Conservation (phyloP, 495 filamentous ascomycete species). For the Immersiella caudata region DNA sequence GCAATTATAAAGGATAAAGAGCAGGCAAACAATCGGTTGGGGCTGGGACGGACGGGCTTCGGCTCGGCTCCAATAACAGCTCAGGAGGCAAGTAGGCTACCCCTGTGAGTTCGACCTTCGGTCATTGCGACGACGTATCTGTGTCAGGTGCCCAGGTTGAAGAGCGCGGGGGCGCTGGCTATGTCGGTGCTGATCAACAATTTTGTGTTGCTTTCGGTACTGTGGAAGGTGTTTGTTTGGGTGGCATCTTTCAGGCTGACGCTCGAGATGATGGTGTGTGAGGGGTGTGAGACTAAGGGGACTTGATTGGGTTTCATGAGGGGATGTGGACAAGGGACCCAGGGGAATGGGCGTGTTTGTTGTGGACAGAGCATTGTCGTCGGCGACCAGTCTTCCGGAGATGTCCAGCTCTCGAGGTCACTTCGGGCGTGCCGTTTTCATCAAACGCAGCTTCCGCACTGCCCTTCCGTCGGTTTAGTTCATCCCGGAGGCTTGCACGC, state of each 20-base stretch:
- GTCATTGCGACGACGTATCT: neutral
- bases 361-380: too few species aligned
- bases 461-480: neutral
- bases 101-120: neutral
- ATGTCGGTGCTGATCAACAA: neutral
- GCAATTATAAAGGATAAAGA: too few species aligned
- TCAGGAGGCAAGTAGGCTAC: neutral
- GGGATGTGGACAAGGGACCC: too few species aligned
- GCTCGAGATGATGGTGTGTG: neutral
- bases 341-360: too few species aligned
- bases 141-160: constrained; percentile 2
- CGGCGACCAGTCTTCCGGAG: too few species aligned
- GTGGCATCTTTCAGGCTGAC: neutral
- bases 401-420: too few species aligned
- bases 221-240: neutral
- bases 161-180: neutral
- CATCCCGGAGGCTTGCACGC: too few species aligned
- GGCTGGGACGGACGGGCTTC: neutral
- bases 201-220: neutral
- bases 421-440: too few species aligned
- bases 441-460: too few species aligned
- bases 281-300: neutral
- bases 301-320: too few species aligned
- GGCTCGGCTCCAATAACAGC: neutral
- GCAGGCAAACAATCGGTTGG: too few species aligned